Evolutionary conservation across 495 filamentous ascomycete species (phyloP), one percentile per base, ranked within the genome.

Genomic region (Collariella sp.): DNA sequence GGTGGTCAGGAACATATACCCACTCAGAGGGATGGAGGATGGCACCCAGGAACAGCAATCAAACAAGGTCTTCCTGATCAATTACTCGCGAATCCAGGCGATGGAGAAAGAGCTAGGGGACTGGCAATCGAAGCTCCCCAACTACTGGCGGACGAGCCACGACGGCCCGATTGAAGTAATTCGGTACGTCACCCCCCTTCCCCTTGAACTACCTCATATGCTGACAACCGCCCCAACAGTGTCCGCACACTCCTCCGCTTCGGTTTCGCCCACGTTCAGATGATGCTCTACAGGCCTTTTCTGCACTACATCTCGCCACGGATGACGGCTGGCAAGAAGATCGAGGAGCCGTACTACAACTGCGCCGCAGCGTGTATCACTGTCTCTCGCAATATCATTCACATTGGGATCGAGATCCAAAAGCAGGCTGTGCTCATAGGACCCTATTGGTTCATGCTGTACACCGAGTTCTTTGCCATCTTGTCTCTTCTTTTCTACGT

Each of bases 371-470:
- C 89, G 3, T 93, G 88, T 54, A 85, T 98, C 49, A 88, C 83
- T 60, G 88, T 96, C 2, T 90, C 90, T 18, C 82, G 93, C 23
- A 97, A 96, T 62, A 93, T 98, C 52, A 82, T 97, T 33, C 91
- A 95, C 67, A 93, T 95, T 54, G 88, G 86, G 2, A 82, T 81
- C 24, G 86, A 93, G 58, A 96, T 97, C 82, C 88, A 91, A 56
- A 86, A 83, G 62, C 78, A 83, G 58, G 84, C 83, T 0, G 75
- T 94, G 11, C 78, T 98, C 20, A 86, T 87, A 60, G 93, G 93
- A 0, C 87, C 90, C 0, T 95, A 91, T 70, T 98, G 93, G 93
- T 96, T 96, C 61, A 87, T 86, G 44, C 89, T 96, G 72, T 97
- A 96, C 60, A 95, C 93, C 2, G 87, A 89, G 13, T 97, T 96